A percentile compares a stretch with the other conserved stretches of the same genome.
Evolutionary conservation across 176 grass and related monocot species (phyloP).

Genomic region (Avena atlantica): DNA sequence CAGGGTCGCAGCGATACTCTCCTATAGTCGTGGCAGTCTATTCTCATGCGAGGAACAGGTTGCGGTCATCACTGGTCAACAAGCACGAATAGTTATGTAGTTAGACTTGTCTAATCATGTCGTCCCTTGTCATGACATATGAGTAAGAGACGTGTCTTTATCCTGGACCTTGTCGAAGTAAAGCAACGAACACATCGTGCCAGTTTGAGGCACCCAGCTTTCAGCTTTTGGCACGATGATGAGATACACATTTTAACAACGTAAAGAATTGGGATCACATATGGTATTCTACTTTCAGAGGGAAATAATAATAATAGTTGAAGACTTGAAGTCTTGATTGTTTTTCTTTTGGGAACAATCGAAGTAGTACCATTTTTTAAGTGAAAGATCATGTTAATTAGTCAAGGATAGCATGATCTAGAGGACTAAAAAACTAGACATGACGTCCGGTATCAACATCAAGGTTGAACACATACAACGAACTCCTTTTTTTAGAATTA

Average conservation of each 20-base stretch:
- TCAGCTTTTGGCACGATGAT: background rate
- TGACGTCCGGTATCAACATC: background rate
- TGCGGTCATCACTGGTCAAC: background rate
- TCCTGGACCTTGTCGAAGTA: background rate
- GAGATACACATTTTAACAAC: background rate
- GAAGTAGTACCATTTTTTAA: background rate
- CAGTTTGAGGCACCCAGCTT: conserved; percentile 13
- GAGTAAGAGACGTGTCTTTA: background rate
- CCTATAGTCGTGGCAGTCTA: too few relatives aligned
- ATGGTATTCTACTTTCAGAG: background rate
- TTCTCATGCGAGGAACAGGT: background rate
- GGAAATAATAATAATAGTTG: too few relatives aligned
- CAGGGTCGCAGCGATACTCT: too few relatives aligned
- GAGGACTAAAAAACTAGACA: background rate
- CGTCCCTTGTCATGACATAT: background rate
- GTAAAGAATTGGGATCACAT: too few relatives aligned
- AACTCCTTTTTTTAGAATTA: too few relatives aligned
- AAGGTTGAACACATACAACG: background rate
- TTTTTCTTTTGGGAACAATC: background rate
- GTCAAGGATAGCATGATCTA: background rate
- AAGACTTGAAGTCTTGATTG: background rate
- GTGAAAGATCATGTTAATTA: background rate
- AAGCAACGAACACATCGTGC: background rate
- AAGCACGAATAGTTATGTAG: background rate
- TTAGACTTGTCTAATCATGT: background rate